A percentile compares a stretch with the other conserved stretches of the same genome.
Evolutionary conservation across 495 filamentous ascomycete genomes (phyloP).

Genomic region (Thozetella sp.): DNA sequence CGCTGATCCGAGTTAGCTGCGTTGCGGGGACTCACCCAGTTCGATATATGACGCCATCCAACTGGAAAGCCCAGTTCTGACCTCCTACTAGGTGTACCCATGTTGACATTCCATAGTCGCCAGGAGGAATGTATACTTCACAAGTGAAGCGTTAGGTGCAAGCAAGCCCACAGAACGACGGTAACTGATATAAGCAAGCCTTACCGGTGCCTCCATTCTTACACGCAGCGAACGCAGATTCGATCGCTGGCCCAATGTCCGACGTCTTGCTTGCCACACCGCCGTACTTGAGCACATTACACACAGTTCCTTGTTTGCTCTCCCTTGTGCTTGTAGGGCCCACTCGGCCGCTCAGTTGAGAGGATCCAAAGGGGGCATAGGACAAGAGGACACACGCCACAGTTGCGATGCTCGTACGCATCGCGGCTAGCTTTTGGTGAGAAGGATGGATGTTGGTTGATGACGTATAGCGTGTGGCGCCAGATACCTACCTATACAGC

Average conservation of each 20-base stretch:
- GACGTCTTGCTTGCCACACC: constrained; percentile 42
- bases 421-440: too few species aligned
- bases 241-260: constrained; percentile 46
- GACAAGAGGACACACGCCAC: not conserved
- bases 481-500: too few species aligned
- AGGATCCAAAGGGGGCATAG: constrained; percentile 5
- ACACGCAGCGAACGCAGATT: constrained; percentile 48
- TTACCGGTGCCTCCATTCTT: constrained; percentile 24
- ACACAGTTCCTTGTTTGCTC: constrained; percentile 16
- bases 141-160: too few species aligned
- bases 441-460: too few species aligned
- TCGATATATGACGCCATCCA: constrained; percentile 48
- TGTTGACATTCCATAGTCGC: constrained; percentile 32
- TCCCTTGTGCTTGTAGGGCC: constrained; percentile 37
- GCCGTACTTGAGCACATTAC: constrained; percentile 50
- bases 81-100: constrained; percentile 17
- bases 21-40: constrained; percentile 7
- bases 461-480: too few species aligned
- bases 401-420: not conserved
- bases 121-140: constrained; percentile 39
- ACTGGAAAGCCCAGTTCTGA: constrained; percentile 8
- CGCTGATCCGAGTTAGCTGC: not conserved
- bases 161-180: too few species aligned
- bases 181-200: not conserved
- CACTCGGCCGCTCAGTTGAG: constrained; percentile 40